Evolutionary conservation across 768 basidiomycete genomes (phyloP), one percentile per base, ranked within the genome.

Genomic region (Naematelia aurantialba): DNA sequence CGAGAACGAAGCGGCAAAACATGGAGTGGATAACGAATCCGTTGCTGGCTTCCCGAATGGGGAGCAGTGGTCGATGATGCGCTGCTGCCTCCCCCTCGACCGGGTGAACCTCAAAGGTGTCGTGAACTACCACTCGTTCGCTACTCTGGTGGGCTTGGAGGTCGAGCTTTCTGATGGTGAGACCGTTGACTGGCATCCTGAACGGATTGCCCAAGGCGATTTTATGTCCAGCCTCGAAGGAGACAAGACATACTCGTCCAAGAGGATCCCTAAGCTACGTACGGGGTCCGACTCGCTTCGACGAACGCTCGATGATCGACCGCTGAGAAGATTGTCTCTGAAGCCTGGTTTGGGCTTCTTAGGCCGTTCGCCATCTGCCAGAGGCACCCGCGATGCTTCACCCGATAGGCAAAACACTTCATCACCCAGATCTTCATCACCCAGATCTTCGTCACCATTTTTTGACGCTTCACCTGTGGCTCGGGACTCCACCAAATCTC

Each of bases 21-120:
- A 22, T 1, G 55, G 34, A 11, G 34, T 30, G 5, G 39, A 53
- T 26, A 27, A 34, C 19, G 55, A 57, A 22, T 30, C 44, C 22
- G 45, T 13, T 4, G 24, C 24, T 17, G 4, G 17, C 52, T 3
- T 5, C 14, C 19, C 47, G 17, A 59, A 64, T 21, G 46, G 55
- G 12, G 71, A 74, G 24, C 67, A 69, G 1, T 78, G 77, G 77
- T 63, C 72, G n/a, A 71, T 66, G 61, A 58, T 78, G 50, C 58
- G 73, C 11, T 63, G 65, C 31, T 74, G 69, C 27, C 27, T 78
- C 0, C 77, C 77, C 1, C 66, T 78, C 13, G 70, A 74, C 49
- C 66, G 75, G 2, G 64, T 76, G 17, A 51, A 24, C 2, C 53
- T 72, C 45, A 48, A 63, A 2, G 73, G 67, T 4, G 60, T 66